Evolutionary conservation across 2,329 filamentous ascomycete genomes (phyloP), one percentile per base, ranked within the genome.

Genomic region (Penicillium sp.): DNA sequence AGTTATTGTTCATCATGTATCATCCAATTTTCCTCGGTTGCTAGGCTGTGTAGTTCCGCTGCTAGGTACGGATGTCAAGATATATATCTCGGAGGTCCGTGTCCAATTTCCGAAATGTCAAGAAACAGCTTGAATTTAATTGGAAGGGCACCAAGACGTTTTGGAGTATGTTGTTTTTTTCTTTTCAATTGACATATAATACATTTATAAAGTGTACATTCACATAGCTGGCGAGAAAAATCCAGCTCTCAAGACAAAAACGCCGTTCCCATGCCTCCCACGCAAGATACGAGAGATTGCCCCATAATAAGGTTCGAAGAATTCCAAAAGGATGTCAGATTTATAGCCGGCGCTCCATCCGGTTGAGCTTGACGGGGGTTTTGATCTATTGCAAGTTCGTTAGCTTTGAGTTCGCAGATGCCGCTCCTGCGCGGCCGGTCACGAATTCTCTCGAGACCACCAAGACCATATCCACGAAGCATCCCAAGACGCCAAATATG

Each of bases 351-450:
- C 87, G 80, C 64, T 88, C 85, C 60, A 86, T 78, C 68, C 79
- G 83, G 76, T 89, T 89, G 71, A 88, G 72, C 71, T 81, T 85
- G 68, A 82, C 79, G 47, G 86, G 85, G 37, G 83, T 88, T 75
- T 82, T 81, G 69, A 86, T 86, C 85, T 87, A 66, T 50, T 53
- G 26, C 13, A n/a, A 19, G 26, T 24, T 51, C 4, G 60, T 76
- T 62, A 75, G 71, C 60, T 57, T 38, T 17, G 59, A 37, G 35
- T 53, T 42, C 44, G 45, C 2, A 6, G 15, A 35, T 13, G 10
- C 26, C 22, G n/a, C 6, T 15, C 12, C 5, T 28, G 15, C 22
- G 15, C 33, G 19, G 33, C 30, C 24, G 26, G n/a, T 15, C 17
- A 56, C 8, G 1, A 19, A 53, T 5, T 45, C n/a, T 12, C 33